A percentile compares a stretch with the other conserved stretches of the same genome.
Evolutionary conservation across 1,284 basidiomycete genomes (phyloP).

Genomic region (Sanguinoderma infundibulare): DNA sequence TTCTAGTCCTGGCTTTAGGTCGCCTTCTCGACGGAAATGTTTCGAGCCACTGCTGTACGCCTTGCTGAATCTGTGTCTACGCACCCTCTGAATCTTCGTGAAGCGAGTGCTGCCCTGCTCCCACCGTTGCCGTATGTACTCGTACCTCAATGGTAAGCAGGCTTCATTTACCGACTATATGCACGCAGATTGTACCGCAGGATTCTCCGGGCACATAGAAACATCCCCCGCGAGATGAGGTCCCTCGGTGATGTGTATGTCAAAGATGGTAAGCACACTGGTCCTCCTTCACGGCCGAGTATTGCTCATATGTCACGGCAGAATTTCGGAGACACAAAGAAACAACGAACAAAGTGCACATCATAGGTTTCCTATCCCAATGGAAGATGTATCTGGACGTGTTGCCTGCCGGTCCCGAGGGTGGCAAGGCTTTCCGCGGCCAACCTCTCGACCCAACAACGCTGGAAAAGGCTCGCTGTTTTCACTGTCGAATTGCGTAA

Average conservation of each 20-base stretch:
- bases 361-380: conserved; percentile 91
- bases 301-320: conserved; percentile 32
- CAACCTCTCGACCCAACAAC: conserved; percentile 75
- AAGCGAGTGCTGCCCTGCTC: conserved; percentile 73
- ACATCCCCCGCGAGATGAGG: conserved; percentile 81
- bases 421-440: conserved; percentile 57
- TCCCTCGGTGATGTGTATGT: conserved; percentile 88
- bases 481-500: background rate
- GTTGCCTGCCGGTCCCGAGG: conserved; percentile 51
- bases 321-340: conserved; percentile 85
- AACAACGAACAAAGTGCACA: conserved; percentile 85
- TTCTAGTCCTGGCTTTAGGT: background rate
- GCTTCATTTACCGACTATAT: background rate
- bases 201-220: conserved; percentile 80
- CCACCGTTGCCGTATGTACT: conserved; percentile 79
- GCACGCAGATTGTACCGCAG: conserved; percentile 74
- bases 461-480: conserved; percentile 74
- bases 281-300: background rate
- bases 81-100: conserved; percentile 64
- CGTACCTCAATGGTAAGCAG: background rate
- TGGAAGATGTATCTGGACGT: conserved; percentile 92
- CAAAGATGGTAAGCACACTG: conserved; percentile 67
- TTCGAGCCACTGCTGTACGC: conserved; percentile 55
- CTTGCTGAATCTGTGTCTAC: conserved; percentile 69
- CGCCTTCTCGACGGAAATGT: conserved; percentile 24